Evolutionary conservation across 495 filamentous ascomycete species (phyloP).

Genomic region (Lasiosphaeriaceae sp.): DNA sequence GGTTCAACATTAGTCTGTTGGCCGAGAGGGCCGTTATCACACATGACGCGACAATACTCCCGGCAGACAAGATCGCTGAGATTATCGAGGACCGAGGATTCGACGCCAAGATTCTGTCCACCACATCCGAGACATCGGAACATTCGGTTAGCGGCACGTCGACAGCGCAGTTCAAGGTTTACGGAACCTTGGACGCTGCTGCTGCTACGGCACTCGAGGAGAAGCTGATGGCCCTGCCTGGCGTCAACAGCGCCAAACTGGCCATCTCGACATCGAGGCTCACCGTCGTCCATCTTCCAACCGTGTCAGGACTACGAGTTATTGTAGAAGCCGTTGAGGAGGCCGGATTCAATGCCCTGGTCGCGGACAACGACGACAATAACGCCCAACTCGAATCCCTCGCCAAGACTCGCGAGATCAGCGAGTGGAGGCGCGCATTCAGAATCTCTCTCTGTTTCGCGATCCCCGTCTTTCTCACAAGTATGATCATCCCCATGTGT

Average conservation of each 20-base stretch:
- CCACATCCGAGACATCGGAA: constrained; percentile 41
- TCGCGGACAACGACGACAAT: constrained; percentile 90
- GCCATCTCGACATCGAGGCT: constrained; percentile 64
- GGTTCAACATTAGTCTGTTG: constrained; percentile 91
- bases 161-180: constrained; percentile 73
- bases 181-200: constrained; percentile 67
- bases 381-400: constrained; percentile 95
- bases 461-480: constrained; percentile 85
- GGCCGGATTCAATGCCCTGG: constrained; percentile 77
- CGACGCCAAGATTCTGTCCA: constrained; percentile 76
- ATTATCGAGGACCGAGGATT: constrained; percentile 91
- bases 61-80: constrained; percentile 72
- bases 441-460: constrained; percentile 72
- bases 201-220: constrained; percentile 71
- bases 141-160: constrained; percentile 43
- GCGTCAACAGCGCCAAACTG: constrained; percentile 69
- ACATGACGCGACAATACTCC: constrained; percentile 67
- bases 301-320: constrained; percentile 69
- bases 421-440: constrained; percentile 84
- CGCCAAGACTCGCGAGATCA: constrained; percentile 93
- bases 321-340: constrained; percentile 80
- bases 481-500: constrained; percentile 86
- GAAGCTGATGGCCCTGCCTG: constrained; percentile 58
- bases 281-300: constrained; percentile 64
- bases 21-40: constrained; percentile 88